Percentiles rank a stretch among this genome's conserved stretches.
Conservation (phyloP, 495 filamentous ascomycete species). For the Parmelia sp. region DNA sequence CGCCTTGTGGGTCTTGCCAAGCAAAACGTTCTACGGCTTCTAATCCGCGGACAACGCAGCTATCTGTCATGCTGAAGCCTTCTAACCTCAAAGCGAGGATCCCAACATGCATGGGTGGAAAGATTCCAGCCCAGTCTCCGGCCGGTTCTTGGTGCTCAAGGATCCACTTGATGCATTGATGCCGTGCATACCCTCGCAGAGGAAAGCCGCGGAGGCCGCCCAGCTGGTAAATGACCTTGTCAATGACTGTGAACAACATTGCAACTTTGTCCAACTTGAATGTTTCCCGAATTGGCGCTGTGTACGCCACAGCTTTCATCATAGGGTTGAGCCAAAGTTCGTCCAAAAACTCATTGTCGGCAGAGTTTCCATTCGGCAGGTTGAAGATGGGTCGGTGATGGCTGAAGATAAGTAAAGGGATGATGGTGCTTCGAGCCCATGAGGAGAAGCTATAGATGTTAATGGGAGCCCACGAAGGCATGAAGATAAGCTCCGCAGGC, state of each 20-base stretch:
- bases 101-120: conserved; percentile 31
- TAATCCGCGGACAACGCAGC: conserved; percentile 19
- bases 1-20: conserved; percentile 22
- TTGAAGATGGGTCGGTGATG: conserved; percentile 36
- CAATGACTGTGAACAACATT: conserved; percentile 28
- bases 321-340: conserved; percentile 35
- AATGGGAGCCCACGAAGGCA: conserved; percentile 28
- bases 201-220: conserved; percentile 24
- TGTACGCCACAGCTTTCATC: conserved; percentile 32
- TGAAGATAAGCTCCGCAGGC: conserved; percentile 37
- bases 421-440: conserved; percentile 36
- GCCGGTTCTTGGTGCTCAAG: conserved; percentile 31
- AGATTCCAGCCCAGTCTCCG: conserved; percentile 33
- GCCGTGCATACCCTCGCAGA: conserved; percentile 20
- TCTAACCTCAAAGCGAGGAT: conserved; percentile 31
- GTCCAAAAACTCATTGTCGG: conserved; percentile 34
- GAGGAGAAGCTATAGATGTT: conserved; percentile 36
- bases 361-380: conserved; percentile 32
- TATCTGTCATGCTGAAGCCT: conserved; percentile 25
- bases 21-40: conserved; percentile 30
- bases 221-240: conserved; percentile 26
- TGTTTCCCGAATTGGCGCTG: conserved; percentile 15
- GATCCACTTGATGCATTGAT: conserved; percentile 29
- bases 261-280: conserved; percentile 21
- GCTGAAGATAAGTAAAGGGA: conserved; percentile 34